Base-by-base conservation (phyloP, 108 stramenopile genomes). In the Nitzschia palea region DNA sequence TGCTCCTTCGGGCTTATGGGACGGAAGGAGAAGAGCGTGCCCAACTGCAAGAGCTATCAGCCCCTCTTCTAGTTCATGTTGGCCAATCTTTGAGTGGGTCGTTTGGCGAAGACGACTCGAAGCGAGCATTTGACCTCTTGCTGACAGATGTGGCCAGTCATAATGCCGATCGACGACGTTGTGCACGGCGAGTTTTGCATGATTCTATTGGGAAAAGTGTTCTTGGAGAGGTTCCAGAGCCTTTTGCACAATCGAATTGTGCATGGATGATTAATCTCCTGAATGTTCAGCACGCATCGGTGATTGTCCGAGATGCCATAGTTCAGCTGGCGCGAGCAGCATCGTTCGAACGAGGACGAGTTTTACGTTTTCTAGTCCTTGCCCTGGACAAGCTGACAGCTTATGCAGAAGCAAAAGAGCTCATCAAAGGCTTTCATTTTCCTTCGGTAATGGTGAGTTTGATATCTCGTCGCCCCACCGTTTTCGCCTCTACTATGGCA, bases 1-100 rank as follows among this genome's bases (percentile, higher is more conserved):
- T 91, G 37, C 61, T 91, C 9, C 59, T 91, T 1, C 74, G 84
- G 28, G 90, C 86, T 6, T 86, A 91, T 71, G 86, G 83, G 0
- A 70, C 74, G 23, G 82, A 87, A 45, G 80, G 84, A 32, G 85
- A 80, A 9, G 85, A 84, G 20, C 70, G 73, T 35, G 52, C 56
- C 29, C 74, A 88, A 36, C 77, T 91, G 0, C 74, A 83, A 34
- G 64, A 74, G 52, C 70, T 91, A 8, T 77, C 90, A 31, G 57
- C 79, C 1, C 90, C 90, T 4, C 43, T 91, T 33, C 67, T 85
- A 1, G 18, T 51, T n/a, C 86, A 91, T 71, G 90, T 91, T 6
- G 72, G 70, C 25, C 66, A 80, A 25, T 88, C 85, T 26, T 45
- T 91, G n/a, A 68, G 47, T 22, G 90, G 90, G 14, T 40, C 67